Percentiles rank a stretch among this genome's conserved stretches.
Conservation (phyloP, 2,329 filamentous ascomycete species). For the Alternaria rosae region DNA sequence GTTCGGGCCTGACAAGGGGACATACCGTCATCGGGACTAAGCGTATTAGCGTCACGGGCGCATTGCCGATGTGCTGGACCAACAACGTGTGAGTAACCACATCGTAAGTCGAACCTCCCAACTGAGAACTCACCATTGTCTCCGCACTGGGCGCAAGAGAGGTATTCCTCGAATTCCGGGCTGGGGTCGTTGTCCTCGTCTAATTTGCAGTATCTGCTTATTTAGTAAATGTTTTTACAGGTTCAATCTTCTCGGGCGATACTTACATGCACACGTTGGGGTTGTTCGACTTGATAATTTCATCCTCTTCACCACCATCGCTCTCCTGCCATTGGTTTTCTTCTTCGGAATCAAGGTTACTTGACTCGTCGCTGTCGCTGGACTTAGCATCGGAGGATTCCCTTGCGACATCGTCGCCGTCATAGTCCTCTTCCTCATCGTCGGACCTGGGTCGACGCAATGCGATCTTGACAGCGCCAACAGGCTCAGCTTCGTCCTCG, state of each 20-base stretch:
- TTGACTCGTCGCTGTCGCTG: slow-evolving; percentile 51
- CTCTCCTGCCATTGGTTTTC: slow-evolving; percentile 63
- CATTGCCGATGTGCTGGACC: slow-evolving; percentile 87
- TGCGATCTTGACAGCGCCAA: slow-evolving; percentile 53
- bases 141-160: slow-evolving; percentile 79
- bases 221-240: slow-evolving; percentile 16
- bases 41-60: slow-evolving; percentile 73
- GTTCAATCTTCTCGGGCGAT: neutral
- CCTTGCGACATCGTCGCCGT: slow-evolving; percentile 50
- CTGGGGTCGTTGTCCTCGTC: slow-evolving; percentile 83
- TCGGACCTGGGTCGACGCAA: slow-evolving; percentile 39
- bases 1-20: slow-evolving; percentile 25
- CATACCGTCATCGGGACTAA: slow-evolving; percentile 71
- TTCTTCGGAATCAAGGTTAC: slow-evolving; percentile 61
- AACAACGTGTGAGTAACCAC: slow-evolving; percentile 53
- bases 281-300: slow-evolving; percentile 58
- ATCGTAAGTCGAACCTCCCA: slow-evolving; percentile 34
- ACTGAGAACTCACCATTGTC: slow-evolving; percentile 74
- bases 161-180: slow-evolving; percentile 80
- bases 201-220: slow-evolving; percentile 76
- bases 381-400: slow-evolving; percentile 49
- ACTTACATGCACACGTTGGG: slow-evolving; percentile 72
- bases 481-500: slow-evolving; percentile 57
- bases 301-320: slow-evolving; percentile 64
- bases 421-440: slow-evolving; percentile 51